Evolutionary conservation across 768 basidiomycete genomes (phyloP).

Genomic region (Suillus subalutaceus): DNA sequence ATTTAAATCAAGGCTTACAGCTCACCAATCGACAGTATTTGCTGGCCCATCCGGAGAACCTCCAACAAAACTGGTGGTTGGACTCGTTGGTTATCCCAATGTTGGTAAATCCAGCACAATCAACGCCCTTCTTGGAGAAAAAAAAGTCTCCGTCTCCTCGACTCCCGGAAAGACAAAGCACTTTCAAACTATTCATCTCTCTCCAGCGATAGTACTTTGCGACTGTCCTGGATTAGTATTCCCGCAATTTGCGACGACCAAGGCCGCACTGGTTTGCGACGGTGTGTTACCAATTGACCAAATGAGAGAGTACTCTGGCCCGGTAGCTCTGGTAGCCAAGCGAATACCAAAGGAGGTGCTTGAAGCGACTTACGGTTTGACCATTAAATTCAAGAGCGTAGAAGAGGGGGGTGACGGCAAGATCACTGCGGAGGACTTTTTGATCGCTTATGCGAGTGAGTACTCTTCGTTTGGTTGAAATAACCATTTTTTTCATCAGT

Average conservation of each 20-base stretch:
- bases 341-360: conserved; percentile 81
- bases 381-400: conserved; percentile 58
- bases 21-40: conserved; percentile 52
- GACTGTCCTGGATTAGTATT: conserved; percentile 99
- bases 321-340: conserved; percentile 73
- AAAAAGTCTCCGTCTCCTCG: conserved; percentile 97
- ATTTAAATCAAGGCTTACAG: neutral
- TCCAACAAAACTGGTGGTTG: conserved; percentile 72
- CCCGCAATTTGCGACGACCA: conserved; percentile 96
- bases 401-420: conserved; percentile 88
- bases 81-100: conserved; percentile 97
- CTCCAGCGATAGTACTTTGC: conserved; percentile 82
- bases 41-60: conserved; percentile 55
- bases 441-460: conserved; percentile 93
- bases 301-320: conserved; percentile 90
- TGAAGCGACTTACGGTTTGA: conserved; percentile 89
- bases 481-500: conserved; percentile 21
- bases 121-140: conserved; percentile 93
- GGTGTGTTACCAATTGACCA: conserved; percentile 98
- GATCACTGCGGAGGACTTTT: conserved; percentile 75
- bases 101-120: conserved; percentile 99
- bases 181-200: conserved; percentile 97
- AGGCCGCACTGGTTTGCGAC: conserved; percentile 94
- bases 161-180: conserved; percentile 99
- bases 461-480: conserved; percentile 21